Evolutionary conservation across 140 eudicot genomes (phyloP).

Genomic region (Flaveria floridana): DNA sequence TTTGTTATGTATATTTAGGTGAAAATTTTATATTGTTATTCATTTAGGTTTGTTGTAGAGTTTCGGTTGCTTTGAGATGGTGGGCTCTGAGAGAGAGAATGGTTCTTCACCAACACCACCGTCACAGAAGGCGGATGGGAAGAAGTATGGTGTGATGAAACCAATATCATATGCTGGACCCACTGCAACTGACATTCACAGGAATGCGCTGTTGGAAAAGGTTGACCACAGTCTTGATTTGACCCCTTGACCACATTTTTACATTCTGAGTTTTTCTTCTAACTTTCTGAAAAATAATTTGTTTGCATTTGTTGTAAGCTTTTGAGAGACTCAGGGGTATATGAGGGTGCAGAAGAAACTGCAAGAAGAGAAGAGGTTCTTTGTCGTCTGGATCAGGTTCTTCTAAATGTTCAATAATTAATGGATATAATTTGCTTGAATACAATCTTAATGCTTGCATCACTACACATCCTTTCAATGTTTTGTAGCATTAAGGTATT

Average conservation of each 20-base stretch:
- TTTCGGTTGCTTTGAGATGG: conserved; percentile 41
- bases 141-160: conserved; percentile 42
- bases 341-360: conserved; percentile 45
- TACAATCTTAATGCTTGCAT: background rate
- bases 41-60: conserved; percentile 39
- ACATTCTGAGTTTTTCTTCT: conserved; percentile 6
- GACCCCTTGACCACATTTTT: background rate
- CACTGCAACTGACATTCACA: conserved; percentile 38
- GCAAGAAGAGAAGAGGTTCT: conserved; percentile 53
- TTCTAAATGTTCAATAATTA: background rate
- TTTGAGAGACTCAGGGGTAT: conserved; percentile 42
- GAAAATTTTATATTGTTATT: conserved; percentile 29
- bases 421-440: background rate
- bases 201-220: conserved; percentile 47
- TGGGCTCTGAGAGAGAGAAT: conserved; percentile 37
- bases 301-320: conserved; percentile 32
- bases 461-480: background rate
- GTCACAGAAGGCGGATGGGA: conserved; percentile 37
- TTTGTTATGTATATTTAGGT: conserved; percentile 24
- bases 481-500: background rate
- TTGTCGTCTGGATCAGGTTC: conserved; percentile 44
- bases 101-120: conserved; percentile 41
- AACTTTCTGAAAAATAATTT: conserved; percentile 10
- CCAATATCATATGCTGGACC: conserved; percentile 55
- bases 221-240: conserved; percentile 11